Evolutionary conservation across 305 asterid species (phyloP), one percentile per base, ranked within the genome.

Genomic region (Plantago rigida): DNA sequence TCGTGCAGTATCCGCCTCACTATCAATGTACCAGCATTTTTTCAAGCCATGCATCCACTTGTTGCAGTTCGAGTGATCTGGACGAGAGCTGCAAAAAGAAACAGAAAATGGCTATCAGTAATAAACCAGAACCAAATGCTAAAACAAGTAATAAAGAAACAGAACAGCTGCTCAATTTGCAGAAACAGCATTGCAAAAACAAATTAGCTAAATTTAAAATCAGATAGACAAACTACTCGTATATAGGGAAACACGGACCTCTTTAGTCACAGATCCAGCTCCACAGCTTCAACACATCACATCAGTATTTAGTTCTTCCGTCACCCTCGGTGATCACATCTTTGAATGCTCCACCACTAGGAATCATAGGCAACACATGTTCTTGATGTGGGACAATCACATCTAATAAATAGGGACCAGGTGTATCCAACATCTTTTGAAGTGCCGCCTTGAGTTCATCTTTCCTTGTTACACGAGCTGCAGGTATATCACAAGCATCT

Each of bases 351-450:
- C 85, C 84, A 2, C 81, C 84, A 41, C 85, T 76, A 1, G 85
- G 87, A 56, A 81, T 83, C 86, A 78, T 81, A 12, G 91, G 91
- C 67, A 83, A 62, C n/a, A 81, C 87, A 9, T 83, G 85, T 56
- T 83, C 87, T 61, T 81, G 87, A 75, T 81, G 87, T 0, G 81
- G 84, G 7, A 83, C 84, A n/a, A 83, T 75, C 56, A 79, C 85
- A 65, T 83, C 87, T 71, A 83, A 46, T 57, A 81, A 69, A 60
- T 79, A 79, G 0, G 87, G 89, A 8, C 87, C 85, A 0, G 85
- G 79, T 0, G 82, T 83, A 57, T 81, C 83, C 68, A 78, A 15
- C 90, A 83, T 83, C 71, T 73, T 77, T 44, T 77, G 80, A 47
- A 83, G 57, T 10, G 87, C 82, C 0, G 60, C 77, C 65, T 39